Evolutionary conservation across 106 monocot species (phyloP).

Genomic region (Allium fistulosum): DNA sequence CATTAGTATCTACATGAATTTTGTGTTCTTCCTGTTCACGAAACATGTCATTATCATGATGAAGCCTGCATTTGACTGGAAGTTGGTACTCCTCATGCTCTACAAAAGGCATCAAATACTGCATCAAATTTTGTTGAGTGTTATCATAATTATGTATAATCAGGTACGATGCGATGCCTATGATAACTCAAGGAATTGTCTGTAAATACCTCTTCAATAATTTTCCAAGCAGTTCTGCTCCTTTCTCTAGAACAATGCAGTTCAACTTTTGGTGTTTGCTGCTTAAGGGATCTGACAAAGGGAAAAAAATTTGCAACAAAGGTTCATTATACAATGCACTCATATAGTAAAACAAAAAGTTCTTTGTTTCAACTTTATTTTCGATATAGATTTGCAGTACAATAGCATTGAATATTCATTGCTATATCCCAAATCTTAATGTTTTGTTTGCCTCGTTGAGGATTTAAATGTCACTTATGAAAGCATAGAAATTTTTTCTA

Average conservation of each 20-base stretch:
- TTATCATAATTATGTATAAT: too few species aligned
- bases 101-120: conserved; percentile 96
- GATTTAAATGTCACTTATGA: too few species aligned
- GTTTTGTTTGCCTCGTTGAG: too few species aligned
- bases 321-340: neutral
- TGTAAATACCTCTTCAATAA: conserved; percentile 67
- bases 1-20: conserved; percentile 72
- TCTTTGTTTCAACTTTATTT: too few species aligned
- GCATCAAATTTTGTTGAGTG: conserved; percentile 11
- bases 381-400: too few species aligned
- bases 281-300: conserved; percentile 11
- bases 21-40: conserved; percentile 94
- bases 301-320: neutral
- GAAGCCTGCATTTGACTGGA: conserved; percentile 72
- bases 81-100: conserved; percentile 67
- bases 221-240: conserved; percentile 77
- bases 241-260: conserved; percentile 98
- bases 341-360: too few species aligned
- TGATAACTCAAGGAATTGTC: neutral
- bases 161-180: too few species aligned
- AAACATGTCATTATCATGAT: conserved; percentile 91
- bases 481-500: too few species aligned
- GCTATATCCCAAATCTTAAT: too few species aligned
- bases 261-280: conserved; percentile 41
- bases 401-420: too few species aligned